phyloP scores from a whole-genome alignment of 768 basidiomycete species.

The Cantharellus cinnabarinus region DNA sequence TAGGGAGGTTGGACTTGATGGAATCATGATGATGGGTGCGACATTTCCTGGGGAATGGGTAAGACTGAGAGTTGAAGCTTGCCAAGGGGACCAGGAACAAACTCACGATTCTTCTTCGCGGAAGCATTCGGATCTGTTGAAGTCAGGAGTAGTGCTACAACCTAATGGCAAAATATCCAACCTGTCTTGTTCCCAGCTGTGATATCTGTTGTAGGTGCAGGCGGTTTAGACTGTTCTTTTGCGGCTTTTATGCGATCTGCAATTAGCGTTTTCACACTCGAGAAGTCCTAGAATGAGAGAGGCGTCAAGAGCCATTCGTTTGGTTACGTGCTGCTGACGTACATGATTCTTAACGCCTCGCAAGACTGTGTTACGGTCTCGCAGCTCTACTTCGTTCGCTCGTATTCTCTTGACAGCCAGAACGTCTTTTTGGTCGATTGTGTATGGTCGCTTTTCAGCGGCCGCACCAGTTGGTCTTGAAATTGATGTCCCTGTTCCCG shows the following conservation, averaged over 20 bases:
- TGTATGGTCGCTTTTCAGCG: constrained; percentile 53
- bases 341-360: constrained; percentile 73
- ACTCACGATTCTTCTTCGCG: constrained; percentile 51
- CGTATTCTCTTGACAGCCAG: constrained; percentile 77
- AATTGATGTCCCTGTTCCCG: constrained; percentile 4
- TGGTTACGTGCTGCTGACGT: constrained; percentile 14
- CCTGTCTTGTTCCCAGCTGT: constrained; percentile 18
- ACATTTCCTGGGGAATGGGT: constrained; percentile 30
- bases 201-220: background rate
- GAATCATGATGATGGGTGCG: constrained; percentile 94
- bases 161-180: constrained; percentile 12
- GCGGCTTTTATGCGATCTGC: constrained; percentile 62
- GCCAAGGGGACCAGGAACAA: background rate
- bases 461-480: constrained; percentile 13
- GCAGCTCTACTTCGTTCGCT: constrained; percentile 54
- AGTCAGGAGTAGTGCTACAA: background rate
- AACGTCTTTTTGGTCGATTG: constrained; percentile 52
- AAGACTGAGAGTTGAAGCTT: background rate
- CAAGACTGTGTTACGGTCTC: constrained; percentile 65
- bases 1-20: constrained; percentile 82
- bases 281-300: constrained; percentile 44
- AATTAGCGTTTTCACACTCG: constrained; percentile 40
- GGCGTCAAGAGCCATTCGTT: background rate
- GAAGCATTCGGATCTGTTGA: constrained; percentile 34
- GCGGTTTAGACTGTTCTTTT: constrained; percentile 39